Conservation (phyloP, 2,329 filamentous ascomycete genomes). For the Bipolaris zeicola region DNA sequence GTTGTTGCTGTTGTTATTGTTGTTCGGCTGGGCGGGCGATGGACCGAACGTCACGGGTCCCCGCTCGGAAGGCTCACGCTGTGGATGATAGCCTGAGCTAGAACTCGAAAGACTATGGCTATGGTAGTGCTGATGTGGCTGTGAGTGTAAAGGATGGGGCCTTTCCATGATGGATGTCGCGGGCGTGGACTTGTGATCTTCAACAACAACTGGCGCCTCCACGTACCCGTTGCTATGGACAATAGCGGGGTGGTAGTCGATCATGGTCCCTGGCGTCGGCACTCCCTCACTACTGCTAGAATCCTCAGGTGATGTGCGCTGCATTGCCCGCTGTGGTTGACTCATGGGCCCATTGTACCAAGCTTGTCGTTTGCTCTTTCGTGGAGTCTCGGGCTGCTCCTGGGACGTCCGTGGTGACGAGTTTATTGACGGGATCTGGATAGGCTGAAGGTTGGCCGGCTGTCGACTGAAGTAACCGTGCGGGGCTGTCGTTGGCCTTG, state of each 20-base stretch:
- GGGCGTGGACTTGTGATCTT: conserved; percentile 48
- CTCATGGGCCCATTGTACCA: conserved; percentile 69
- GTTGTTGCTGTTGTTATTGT: conserved; percentile 45
- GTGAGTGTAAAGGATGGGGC: conserved; percentile 41
- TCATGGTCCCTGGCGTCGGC: conserved; percentile 58
- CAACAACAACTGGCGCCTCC: conserved; percentile 51
- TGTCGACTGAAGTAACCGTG: conserved; percentile 44
- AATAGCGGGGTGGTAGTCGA: conserved; percentile 60
- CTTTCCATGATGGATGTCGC: conserved; percentile 45
- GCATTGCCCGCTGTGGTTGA: conserved; percentile 38
- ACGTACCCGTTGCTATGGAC: conserved; percentile 57
- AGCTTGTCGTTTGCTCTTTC: conserved; percentile 69
- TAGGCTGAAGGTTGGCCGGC: conserved; percentile 25
- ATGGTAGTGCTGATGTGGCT: conserved; percentile 38
- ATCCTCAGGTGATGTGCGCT: conserved; percentile 61
- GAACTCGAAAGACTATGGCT: conserved; percentile 36
- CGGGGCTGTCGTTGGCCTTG: conserved; percentile 46
- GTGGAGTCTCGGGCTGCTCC: conserved; percentile 56
- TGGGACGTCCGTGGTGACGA: conserved; percentile 45
- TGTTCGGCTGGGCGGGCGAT: conserved; percentile 42
- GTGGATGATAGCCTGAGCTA: conserved; percentile 36
- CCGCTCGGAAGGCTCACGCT: conserved; percentile 38
- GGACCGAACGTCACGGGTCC: conserved; percentile 39
- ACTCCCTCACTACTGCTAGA: conserved; percentile 62
- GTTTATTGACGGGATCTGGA: conserved; percentile 41